Evolutionary conservation across 1,284 basidiomycete genomes (phyloP).

Genomic region (Sutorius eximius): DNA sequence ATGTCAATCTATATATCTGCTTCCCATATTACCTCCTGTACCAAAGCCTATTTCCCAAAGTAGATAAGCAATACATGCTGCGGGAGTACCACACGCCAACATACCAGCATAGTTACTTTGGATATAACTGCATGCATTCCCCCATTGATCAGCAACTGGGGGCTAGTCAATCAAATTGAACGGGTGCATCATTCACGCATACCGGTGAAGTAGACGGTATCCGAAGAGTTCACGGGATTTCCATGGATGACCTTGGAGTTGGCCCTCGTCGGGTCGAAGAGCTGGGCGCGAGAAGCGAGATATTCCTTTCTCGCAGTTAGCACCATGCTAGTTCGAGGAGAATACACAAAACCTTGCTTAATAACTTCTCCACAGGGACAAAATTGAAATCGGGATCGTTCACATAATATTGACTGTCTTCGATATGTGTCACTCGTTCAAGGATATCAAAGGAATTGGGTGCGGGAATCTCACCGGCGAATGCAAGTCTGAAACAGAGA

Average conservation of each 20-base stretch:
- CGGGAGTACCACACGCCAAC: constrained; percentile 16
- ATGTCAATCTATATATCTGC: not conserved
- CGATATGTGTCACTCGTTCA: constrained; percentile 7
- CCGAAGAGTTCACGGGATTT: constrained; percentile 76
- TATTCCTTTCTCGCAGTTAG: constrained; percentile 60
- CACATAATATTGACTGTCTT: constrained; percentile 86
- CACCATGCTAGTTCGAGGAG: not conserved
- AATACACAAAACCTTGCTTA: constrained; percentile 74
- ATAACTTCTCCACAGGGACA: constrained; percentile 74
- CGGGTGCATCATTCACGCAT: constrained; percentile 7
- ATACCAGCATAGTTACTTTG: constrained; percentile 87
- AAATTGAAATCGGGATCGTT: constrained; percentile 79
- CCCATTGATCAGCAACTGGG: constrained; percentile 81
- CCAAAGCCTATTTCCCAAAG: constrained; percentile 58
- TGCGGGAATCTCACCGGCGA: constrained; percentile 58
- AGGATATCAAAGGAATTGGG: not conserved
- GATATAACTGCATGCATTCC: constrained; percentile 94
- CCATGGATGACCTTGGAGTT: constrained; percentile 73
- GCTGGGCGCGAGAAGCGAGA: constrained; percentile 73
- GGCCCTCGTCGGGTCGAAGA: constrained; percentile 72
- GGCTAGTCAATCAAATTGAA: not conserved
- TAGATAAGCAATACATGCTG: not conserved
- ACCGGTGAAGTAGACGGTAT: constrained; percentile 94
- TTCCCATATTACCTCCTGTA: constrained; percentile 59
- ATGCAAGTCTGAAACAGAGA: constrained; percentile 57